Evolutionary conservation across 768 basidiomycete genomes (phyloP).

Genomic region (Boletus reticulatus): DNA sequence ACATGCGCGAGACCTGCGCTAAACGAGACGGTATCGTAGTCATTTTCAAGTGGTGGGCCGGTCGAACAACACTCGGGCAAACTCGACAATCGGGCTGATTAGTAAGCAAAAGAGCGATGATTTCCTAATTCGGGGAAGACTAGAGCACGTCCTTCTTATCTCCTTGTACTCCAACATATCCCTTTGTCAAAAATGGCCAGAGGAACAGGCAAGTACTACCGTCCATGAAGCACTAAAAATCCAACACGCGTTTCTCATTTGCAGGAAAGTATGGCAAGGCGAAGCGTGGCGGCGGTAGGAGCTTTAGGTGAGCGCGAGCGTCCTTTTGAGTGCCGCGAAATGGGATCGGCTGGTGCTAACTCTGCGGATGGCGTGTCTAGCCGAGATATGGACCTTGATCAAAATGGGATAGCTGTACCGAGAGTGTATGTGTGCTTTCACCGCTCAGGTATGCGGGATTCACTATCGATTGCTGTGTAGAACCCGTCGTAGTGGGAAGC

Average conservation of each 20-base stretch:
- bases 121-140: slow-evolving; percentile 8
- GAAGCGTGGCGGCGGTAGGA: slow-evolving; percentile 85
- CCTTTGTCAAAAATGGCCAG: slow-evolving; percentile 28
- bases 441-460: slow-evolving; percentile 13
- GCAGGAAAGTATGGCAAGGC: slow-evolving; percentile 82
- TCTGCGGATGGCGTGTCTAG: slow-evolving; percentile 31
- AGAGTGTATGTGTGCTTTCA: slow-evolving; percentile 38
- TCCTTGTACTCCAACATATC: background rate
- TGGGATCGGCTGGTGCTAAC: slow-evolving; percentile 11
- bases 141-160: background rate
- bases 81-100: slow-evolving; percentile 8
- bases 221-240: background rate
- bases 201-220: slow-evolving; percentile 24
- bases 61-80: background rate
- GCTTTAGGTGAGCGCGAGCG: slow-evolving; percentile 57
- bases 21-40: slow-evolving; percentile 90
- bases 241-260: background rate
- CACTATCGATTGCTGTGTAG: slow-evolving; percentile 5
- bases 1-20: slow-evolving; percentile 65
- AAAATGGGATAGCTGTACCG: slow-evolving; percentile 52
- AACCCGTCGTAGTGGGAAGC: slow-evolving; percentile 27
- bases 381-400: slow-evolving; percentile 58
- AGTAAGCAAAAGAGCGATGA: slow-evolving; percentile 11
- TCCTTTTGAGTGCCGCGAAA: background rate
- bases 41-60: slow-evolving; percentile 35